Base-by-base conservation (phyloP, 306 rosid genomes). In the Cucurbita maxima region DNA sequence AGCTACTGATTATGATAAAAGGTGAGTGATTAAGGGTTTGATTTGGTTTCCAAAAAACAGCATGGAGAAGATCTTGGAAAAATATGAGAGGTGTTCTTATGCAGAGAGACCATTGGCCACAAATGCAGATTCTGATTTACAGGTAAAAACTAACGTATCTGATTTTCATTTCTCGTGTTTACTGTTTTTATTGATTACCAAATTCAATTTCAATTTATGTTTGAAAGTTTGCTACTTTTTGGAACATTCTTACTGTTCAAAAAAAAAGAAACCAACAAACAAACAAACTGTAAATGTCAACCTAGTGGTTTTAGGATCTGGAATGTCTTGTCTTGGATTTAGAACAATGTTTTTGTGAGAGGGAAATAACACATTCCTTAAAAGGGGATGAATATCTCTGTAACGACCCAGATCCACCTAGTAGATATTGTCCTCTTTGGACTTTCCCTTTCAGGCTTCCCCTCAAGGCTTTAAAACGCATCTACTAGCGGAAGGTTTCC, bases 21-120 rank as follows among this genome's bases (percentile, higher is more conserved):
- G n/a, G 0, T 19, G 14, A n/a, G 11, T 30, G 13, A 53, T 34
- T 53, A 36, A 45, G 55, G 43, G n/a, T 43, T 43, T 74, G 9
- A 20, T 44, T 15, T 57, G n/a, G n/a, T 45, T 74, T 19, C 38
- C 51, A 7, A 7, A 22, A 44, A 41, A 58, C 77, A 92, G 97
- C 76, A 68, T 92, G 86, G 91, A 86, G 44, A 74, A 36, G 14
- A 62, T 84, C 53, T 75, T 92, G 73, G 95, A 89, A 75, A 77
- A 87, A 68, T 89, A 89, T 51, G 96, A 89, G 68, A 82, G 86
- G 63, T 80, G 81, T 47, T 40, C 86, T 5, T 59, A 53, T 36
- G 75, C 82, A 15, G 84, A 82, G 66, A 72, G 73, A 63, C 82
- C 74, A 10, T 10, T 74, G 47, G 77, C 45, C 22, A 50, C 76